Evolutionary conservation across 139 green algal species (phyloP).

Genomic region (Monoraphidium neglectum): DNA sequence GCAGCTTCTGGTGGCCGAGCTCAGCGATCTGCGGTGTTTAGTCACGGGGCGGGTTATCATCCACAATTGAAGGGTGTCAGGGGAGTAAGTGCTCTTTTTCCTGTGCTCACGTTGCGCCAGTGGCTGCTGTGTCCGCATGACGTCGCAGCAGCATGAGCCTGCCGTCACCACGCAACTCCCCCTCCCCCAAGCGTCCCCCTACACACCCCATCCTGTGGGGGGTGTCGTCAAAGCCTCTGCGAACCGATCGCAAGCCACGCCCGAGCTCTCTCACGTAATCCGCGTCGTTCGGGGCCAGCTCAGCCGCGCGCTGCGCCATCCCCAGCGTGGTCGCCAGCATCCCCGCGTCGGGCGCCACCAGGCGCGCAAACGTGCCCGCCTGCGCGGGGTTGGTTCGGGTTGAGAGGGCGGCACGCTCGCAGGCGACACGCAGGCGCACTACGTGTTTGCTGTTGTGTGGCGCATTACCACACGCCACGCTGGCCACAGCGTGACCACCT

Average conservation of each 20-base stretch:
- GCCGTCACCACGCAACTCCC: not conserved
- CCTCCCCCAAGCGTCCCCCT: not conserved
- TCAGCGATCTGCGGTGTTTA: constrained; percentile 33
- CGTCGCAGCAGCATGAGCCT: not conserved
- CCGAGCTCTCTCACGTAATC: constrained; percentile 34
- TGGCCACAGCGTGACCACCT: not conserved
- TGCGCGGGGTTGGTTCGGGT: not conserved
- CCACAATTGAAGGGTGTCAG: not conserved
- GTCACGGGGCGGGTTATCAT: not conserved
- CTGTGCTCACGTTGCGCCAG: not conserved
- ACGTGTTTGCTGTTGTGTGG: not conserved
- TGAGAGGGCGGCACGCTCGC: not conserved
- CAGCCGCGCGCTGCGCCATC: constrained; percentile 47
- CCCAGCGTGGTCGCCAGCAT: constrained; percentile 41
- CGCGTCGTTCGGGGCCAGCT: constrained; percentile 47
- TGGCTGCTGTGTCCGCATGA: not conserved
- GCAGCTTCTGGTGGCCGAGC: constrained; percentile 42
- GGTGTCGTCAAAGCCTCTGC: not conserved
- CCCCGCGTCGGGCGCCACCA: constrained; percentile 42
- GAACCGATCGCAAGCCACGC: not conserved
- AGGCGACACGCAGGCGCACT: not conserved
- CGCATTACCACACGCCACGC: not conserved
- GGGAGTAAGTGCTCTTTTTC: not conserved
- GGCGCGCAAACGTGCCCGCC: constrained; percentile 45
- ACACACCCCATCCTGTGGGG: not conserved